A percentile compares a stretch with the other conserved stretches of the same genome.
Conservation (phyloP, 2,329 filamentous ascomycete species). For the Xylariaceae sp. region DNA sequence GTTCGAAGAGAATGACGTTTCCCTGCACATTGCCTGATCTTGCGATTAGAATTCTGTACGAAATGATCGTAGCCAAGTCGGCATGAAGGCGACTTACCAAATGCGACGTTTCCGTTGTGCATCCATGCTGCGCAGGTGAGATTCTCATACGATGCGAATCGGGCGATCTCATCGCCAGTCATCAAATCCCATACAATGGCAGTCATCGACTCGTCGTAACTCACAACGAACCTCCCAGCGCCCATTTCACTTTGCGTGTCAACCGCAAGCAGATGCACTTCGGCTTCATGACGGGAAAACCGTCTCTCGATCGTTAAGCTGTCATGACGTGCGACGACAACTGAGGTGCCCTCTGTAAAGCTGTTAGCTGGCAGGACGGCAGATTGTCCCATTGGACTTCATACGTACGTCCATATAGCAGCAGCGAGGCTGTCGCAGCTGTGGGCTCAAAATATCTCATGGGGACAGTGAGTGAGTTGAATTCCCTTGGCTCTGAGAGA, state of each 20-base stretch:
- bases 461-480: conserved; percentile 44
- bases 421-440: conserved; percentile 83
- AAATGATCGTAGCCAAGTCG: neutral
- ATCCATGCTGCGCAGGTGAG: conserved; percentile 88
- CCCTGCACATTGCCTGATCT: conserved; percentile 78
- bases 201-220: conserved; percentile 85
- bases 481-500: conserved; percentile 45
- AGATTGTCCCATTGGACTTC: neutral
- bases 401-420: conserved; percentile 65
- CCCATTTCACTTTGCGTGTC: conserved; percentile 88
- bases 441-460: conserved; percentile 72
- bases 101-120: conserved; percentile 93
- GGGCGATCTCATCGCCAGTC: conserved; percentile 81
- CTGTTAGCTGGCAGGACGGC: conserved; percentile 15
- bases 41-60: conserved; percentile 4
- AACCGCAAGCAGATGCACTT: conserved; percentile 77
- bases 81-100: conserved; percentile 59
- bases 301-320: conserved; percentile 81
- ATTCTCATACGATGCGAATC: conserved; percentile 88
- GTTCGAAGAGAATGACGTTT: conserved; percentile 91
- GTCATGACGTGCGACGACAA: conserved; percentile 89
- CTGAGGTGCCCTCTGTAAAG: conserved; percentile 60
- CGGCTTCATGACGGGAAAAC: conserved; percentile 77
- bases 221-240: conserved; percentile 79
- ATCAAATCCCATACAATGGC: conserved; percentile 96